These are phyloP conservation scores for Trichothecium sympodiale DNA, from an alignment of 2,329 filamentous ascomycete species.

Conservation along the genomic window DNA sequence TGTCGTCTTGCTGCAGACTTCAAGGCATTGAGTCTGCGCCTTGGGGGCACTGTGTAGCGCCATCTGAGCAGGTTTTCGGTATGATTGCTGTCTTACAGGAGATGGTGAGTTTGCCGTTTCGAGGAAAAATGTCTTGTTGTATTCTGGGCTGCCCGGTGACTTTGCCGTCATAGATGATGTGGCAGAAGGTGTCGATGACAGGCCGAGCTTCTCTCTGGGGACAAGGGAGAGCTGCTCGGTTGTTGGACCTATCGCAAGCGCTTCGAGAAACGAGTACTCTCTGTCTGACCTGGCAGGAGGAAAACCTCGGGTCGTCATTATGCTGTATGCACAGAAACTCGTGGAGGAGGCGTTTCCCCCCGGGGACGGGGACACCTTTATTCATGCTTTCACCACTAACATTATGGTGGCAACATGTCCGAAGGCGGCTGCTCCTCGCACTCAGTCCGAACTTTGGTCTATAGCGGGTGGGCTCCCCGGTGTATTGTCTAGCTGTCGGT, in stretches of 20 bases:
- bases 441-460: too few relatives aligned
- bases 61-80: conserved; percentile 5
- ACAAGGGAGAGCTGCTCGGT: conserved; percentile 15
- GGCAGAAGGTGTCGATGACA: conserved; percentile 7
- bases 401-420: too few relatives aligned
- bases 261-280: conserved; percentile 20
- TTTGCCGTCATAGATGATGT: neutral
- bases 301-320: neutral
- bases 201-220: conserved; percentile 15
- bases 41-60: conserved; percentile 6
- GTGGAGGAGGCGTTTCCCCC: too few relatives aligned
- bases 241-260: conserved; percentile 12
- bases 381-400: too few relatives aligned
- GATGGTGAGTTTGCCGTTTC: neutral
- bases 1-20: conserved; percentile 46
- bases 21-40: conserved; percentile 20
- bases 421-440: too few relatives aligned
- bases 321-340: neutral
- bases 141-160: neutral
- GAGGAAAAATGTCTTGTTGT: too few relatives aligned
- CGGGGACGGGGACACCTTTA: too few relatives aligned
- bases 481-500: too few relatives aligned
- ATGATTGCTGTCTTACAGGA: conserved; percentile 3
- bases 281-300: conserved; percentile 1
- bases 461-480: too few relatives aligned